Percentiles rank a stretch among this genome's conserved stretches.
Conservation (phyloP, 495 filamentous ascomycete genomes). For the Talaromyces liani region DNA sequence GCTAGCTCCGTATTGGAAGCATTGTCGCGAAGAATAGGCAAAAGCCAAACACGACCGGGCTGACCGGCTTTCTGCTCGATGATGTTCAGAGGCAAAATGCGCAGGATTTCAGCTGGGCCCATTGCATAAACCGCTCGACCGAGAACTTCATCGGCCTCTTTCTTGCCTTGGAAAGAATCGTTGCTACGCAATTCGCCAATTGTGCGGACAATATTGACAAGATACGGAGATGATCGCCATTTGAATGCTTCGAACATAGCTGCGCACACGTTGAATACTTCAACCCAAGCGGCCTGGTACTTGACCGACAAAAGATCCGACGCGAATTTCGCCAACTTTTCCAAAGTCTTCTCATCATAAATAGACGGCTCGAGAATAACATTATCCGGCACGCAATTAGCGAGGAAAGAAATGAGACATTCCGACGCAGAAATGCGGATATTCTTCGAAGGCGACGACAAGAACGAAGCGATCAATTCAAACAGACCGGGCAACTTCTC, state of each 20-base stretch:
- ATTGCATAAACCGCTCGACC: constrained; percentile 79
- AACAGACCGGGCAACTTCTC: constrained; percentile 79
- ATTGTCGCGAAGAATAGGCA: constrained; percentile 80
- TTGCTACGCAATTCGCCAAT: constrained; percentile 84
- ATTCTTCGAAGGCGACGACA: constrained; percentile 81
- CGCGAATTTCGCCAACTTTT: constrained; percentile 60
- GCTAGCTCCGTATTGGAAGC: constrained; percentile 75
- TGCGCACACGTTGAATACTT: constrained; percentile 86
- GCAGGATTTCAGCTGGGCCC: constrained; percentile 75
- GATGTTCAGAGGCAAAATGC: constrained; percentile 79
- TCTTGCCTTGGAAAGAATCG: constrained; percentile 86
- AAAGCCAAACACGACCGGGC: constrained; percentile 85
- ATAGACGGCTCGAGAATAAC: constrained; percentile 81
- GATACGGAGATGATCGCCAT: constrained; percentile 73
- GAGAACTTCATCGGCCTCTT: constrained; percentile 85
- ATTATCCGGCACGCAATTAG: constrained; percentile 72
- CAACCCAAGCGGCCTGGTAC: constrained; percentile 90
- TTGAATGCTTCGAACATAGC: constrained; percentile 79
- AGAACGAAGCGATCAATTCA: constrained; percentile 64
- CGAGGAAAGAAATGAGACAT: constrained; percentile 85
- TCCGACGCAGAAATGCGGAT: constrained; percentile 90
- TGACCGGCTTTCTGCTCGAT: constrained; percentile 64
- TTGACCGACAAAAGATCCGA: constrained; percentile 74
- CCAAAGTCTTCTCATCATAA: constrained; percentile 77
- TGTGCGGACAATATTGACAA: constrained; percentile 62